phyloP scores from a whole-genome alignment of 31 red algal genomes.

The Bonnemaisonia californica region DNA sequence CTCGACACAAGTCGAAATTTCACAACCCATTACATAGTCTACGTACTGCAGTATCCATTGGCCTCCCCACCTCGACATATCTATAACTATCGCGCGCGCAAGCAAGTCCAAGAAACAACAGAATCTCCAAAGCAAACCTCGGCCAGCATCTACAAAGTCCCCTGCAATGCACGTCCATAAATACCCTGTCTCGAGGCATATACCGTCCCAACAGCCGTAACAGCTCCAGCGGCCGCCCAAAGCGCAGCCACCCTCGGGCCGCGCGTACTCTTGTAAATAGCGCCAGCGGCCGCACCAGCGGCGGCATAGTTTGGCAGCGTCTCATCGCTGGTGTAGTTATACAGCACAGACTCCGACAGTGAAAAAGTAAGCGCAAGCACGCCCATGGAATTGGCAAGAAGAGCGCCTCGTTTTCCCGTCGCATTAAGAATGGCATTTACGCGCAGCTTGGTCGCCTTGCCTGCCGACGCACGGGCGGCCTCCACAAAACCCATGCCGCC shows the following conservation, averaged over 20 bases:
- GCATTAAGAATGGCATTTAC: slow-evolving; percentile 89
- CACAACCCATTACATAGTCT: too few relatives aligned
- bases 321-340: slow-evolving; percentile 74
- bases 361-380: slow-evolving; percentile 88
- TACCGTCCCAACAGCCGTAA: slow-evolving; percentile 63
- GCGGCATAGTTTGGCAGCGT: slow-evolving; percentile 69
- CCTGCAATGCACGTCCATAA: slow-evolving; percentile 81
- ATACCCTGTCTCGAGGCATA: slow-evolving; percentile 79
- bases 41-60: too few relatives aligned
- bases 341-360: slow-evolving; percentile 55
- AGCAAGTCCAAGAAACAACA: not conserved
- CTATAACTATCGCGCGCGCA: not conserved
- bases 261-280: slow-evolving; percentile 77
- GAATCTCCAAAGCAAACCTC: not conserved
- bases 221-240: slow-evolving; percentile 65
- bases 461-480: slow-evolving; percentile 53
- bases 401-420: slow-evolving; percentile 60
- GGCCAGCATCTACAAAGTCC: slow-evolving; percentile 45
- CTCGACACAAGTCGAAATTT: too few relatives aligned
- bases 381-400: slow-evolving; percentile 72
- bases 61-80: too few relatives aligned
- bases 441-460: slow-evolving; percentile 60
- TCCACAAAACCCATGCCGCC: slow-evolving; percentile 46
- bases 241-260: slow-evolving; percentile 54
- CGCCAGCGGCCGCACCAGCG: slow-evolving; percentile 83